These are phyloP conservation scores for Colletotrichum kahawae DNA, from an alignment of 2,329 filamentous ascomycete genomes.

Conservation along the genomic window DNA sequence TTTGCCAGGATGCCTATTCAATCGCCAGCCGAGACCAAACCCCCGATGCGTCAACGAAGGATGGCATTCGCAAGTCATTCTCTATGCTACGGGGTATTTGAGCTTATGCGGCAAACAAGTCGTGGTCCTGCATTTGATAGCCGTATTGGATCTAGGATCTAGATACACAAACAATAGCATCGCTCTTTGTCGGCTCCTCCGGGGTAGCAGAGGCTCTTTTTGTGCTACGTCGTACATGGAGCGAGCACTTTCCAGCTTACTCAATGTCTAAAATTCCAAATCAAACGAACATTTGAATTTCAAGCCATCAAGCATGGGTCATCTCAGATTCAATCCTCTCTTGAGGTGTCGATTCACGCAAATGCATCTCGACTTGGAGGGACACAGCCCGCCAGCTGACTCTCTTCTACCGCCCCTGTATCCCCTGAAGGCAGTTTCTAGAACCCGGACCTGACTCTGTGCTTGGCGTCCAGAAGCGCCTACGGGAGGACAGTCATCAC, in stretches of 20 bases:
- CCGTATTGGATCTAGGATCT: not conserved
- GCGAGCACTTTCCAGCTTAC: not conserved
- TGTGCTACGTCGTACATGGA: not conserved
- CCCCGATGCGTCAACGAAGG: not conserved
- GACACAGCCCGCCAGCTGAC: not conserved
- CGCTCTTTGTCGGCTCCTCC: not conserved
- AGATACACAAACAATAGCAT: not conserved
- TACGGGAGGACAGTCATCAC: not conserved
- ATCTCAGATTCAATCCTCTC: not conserved
- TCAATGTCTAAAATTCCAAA: not conserved
- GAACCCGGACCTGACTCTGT: not conserved
- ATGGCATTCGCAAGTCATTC: not conserved
- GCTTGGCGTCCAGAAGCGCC: not conserved
- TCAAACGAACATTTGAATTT: not conserved
- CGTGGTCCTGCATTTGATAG: not conserved
- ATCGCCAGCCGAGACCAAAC: not conserved
- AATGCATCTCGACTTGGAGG: not conserved
- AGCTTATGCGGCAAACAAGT: not conserved
- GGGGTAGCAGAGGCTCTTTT: not conserved
- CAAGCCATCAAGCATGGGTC: not conserved
- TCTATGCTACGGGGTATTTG: not conserved
- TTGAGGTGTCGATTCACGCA: not conserved
- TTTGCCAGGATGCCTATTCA: not conserved
- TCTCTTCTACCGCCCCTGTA: not conserved
- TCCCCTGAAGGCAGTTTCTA: not conserved